phyloP scores from a whole-genome alignment of 148 eudicot species.

The Heliamphora exappendiculata region DNA sequence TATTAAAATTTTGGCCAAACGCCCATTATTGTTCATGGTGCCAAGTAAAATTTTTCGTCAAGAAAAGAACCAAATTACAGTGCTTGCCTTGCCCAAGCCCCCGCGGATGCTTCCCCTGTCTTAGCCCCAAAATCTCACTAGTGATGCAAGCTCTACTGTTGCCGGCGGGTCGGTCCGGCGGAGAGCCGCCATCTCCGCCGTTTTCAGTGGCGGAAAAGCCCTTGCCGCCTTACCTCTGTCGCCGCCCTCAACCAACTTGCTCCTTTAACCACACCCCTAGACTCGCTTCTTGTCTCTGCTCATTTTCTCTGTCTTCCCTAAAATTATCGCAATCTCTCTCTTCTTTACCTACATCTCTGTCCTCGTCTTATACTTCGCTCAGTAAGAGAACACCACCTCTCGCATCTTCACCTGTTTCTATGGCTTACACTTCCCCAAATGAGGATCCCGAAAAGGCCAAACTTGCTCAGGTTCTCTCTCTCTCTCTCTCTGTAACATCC shows the following conservation, averaged over 20 bases:
- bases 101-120: too few relatives aligned
- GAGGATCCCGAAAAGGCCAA: constrained; percentile 69
- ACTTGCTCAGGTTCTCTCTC: constrained; percentile 58
- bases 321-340: constrained; percentile 25
- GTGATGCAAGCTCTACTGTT: constrained; percentile 59
- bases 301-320: constrained; percentile 11
- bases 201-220: constrained; percentile 11
- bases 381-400: constrained; percentile 7
- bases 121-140: neutral
- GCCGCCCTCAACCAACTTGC: neutral
- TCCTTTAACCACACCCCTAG: neutral
- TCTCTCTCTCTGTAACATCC: neutral
- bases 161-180: constrained; percentile 65
- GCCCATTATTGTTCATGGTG: too few relatives aligned
- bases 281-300: constrained; percentile 1
- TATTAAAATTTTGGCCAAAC: neutral
- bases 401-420: constrained; percentile 40
- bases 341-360: constrained; percentile 17
- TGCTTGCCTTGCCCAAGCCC: too few relatives aligned
- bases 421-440: constrained; percentile 29
- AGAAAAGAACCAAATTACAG: too few relatives aligned
- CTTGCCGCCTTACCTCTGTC: neutral
- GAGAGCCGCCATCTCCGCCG: constrained; percentile 15
- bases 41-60: too few relatives aligned
- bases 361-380: constrained; percentile 4